Evolutionary conservation across 371 early-diverging fungal genomes (phyloP).

Genomic region (Dentiscutata heterogama): DNA sequence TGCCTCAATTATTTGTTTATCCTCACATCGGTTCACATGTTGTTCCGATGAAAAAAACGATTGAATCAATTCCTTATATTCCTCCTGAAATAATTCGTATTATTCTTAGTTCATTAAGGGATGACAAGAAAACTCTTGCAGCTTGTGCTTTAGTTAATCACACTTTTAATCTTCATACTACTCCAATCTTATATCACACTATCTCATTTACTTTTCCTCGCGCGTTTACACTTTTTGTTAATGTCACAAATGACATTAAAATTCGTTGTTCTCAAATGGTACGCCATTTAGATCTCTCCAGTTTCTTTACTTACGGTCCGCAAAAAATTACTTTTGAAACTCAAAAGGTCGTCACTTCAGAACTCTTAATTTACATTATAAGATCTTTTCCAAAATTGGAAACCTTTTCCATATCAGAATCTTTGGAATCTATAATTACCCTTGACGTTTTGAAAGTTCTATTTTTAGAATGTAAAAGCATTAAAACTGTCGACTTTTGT

Average conservation of each 20-base stretch:
- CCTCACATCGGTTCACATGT: no score
- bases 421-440: no score
- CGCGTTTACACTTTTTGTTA: constrained; percentile 15
- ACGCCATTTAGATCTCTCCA: constrained; percentile 25
- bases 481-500: constrained; percentile 39
- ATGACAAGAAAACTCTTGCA: no score
- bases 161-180: constrained; percentile 36
- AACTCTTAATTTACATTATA: constrained; percentile 23
- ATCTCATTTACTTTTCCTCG: constrained; percentile 25
- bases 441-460: constrained; percentile 21
- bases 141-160: constrained; percentile 32
- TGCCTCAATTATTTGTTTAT: no score
- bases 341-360: not conserved
- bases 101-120: constrained; percentile 1
- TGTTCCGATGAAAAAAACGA: no score
- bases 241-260: not conserved
- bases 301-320: constrained; percentile 28
- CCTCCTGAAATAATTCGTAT: no score
- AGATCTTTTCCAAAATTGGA: constrained; percentile 3
- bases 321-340: constrained; percentile 16
- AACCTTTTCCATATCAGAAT: constrained; percentile 32
- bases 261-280: not conserved
- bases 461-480: no score
- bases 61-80: constrained; percentile 38
- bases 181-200: constrained; percentile 24